These are phyloP conservation scores for Mortierella sp. DNA, from an alignment of 371 early-diverging fungal genomes.

Conservation along the genomic window DNA sequence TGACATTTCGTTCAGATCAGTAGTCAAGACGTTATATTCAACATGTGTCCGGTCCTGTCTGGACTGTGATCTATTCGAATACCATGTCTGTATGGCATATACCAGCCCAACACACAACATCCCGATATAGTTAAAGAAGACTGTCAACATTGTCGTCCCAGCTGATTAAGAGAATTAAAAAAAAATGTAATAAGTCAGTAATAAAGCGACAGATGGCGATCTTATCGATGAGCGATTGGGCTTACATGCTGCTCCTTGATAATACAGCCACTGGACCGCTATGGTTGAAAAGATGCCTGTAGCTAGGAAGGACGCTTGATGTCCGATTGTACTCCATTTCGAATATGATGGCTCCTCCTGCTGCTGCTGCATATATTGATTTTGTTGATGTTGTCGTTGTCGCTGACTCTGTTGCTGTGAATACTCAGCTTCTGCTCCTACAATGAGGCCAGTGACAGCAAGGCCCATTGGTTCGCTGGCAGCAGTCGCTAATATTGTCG, in stretches of 20 bases:
- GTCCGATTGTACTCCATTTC: conserved; percentile 58
- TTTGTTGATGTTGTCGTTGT: conserved; percentile 3
- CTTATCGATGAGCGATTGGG: neutral
- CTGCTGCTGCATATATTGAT: neutral
- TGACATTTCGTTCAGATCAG: conserved; percentile 35
- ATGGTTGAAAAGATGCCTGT: conserved; percentile 72
- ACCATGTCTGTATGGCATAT: conserved; percentile 58
- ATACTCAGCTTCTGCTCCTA: neutral
- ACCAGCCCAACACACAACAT: conserved; percentile 72
- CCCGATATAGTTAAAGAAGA: conserved; percentile 68
- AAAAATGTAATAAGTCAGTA: neutral
- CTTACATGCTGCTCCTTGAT: conserved; percentile 76
- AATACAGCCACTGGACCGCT: conserved; percentile 75
- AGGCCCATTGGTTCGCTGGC: conserved; percentile 17
- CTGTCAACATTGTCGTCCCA: conserved; percentile 66
- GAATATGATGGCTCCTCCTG: conserved; percentile 16
- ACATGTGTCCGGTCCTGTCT: conserved; percentile 22
- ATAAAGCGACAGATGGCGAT: neutral
- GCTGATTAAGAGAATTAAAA: conserved; percentile 42
- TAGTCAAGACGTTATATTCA: conserved; percentile 42
- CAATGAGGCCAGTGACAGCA: neutral
- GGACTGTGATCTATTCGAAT: conserved; percentile 29
- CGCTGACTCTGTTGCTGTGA: neutral
- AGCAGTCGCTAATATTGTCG: conserved; percentile 1
- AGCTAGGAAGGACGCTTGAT: conserved; percentile 67